Evolutionary conservation across 2,329 filamentous ascomycete species (phyloP), one percentile per base, ranked within the genome.

Genomic region (Pyrenophora teres): DNA sequence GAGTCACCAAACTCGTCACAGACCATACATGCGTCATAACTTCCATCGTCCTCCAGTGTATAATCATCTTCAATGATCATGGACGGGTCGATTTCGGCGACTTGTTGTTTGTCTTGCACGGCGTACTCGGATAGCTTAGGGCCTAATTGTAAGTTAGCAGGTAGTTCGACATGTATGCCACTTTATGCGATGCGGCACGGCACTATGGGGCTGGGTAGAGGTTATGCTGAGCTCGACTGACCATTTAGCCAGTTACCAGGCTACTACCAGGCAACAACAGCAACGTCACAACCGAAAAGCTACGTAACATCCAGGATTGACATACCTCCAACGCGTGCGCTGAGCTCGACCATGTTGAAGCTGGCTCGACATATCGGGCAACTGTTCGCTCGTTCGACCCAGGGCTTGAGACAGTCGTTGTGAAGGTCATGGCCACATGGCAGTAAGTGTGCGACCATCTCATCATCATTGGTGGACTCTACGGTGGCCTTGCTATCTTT

Each of bases 311-410:
- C 60, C 54, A 52, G 49, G 56, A 52, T 56, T 65, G 47, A 69
- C 67, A 64, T 83, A 94, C 91, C 90, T 80, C 90, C 89, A 67
- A 92, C 77, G 62, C 82, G 85, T 69, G 89, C 85, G 74, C 88
- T 88, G 56, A 99, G 86, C 71, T 94, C 86, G 61, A 99, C 92
- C 65, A 88, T 78, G 75, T 97, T 93, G 79, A 99, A 97, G 58
- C 83, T 86, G 66, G 90, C 89, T 63, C 94, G 89, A 77, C 94
- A 99, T 74, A 99, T 96, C 39, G 94, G 94, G 75, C 94, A 99
- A 72, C 92, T 97, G 76, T 97, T 99, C 59, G 94, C 93, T 74
- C 95, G 89, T 76, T 95, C 90, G 39, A 93, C 91, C 94, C 94
- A 99, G 63, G 92, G 90, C 65, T 89, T 88, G 63, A 99, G 82